Evolutionary conservation across 179 eudicot species (phyloP), one percentile per base, ranked within the genome.

Genomic region (Gypsophila paniculata): DNA sequence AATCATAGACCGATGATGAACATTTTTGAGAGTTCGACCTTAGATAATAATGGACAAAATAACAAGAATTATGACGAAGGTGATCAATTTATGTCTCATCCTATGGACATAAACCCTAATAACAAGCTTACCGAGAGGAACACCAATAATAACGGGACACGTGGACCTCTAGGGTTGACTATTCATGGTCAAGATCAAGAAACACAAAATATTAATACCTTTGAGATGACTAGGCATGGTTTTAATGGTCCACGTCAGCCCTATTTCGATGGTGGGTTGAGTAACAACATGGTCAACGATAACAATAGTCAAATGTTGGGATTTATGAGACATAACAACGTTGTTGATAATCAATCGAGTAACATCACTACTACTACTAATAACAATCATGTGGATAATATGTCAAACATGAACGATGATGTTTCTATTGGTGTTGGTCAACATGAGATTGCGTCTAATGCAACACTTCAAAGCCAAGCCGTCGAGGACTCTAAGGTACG

Each of bases 401-500:
- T 11, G 26, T 38, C 68, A 4, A 38, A 39, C 13, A 19, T 64
- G 17, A 65, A 42, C 15, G 17, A 17, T 11, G 3, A n/a, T 22
- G 9, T 49, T 6, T 42, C 46, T 6, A 42, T 42, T 42, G 21
- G 8, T 4, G 61, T 61, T 29, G 70, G 19, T 44, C 34, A 48
- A 25, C 55, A 44, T 44, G 54, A 44, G n/a, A 10, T 4, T 9
- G 29, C 8, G 8, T 36, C 67, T 65, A 19, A 19, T 44, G 9
- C 22, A 21, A 15, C 6, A 1, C 21, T 29, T 73, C 46, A 39
- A 21, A 7, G 15, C 15, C 55, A 39, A 52, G 69, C 26, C 52
- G 58, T 13, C 9, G 26, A 54, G 32, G 14, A 26, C 29, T 2
- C 46, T 73, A 25, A 73, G 71, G 76, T 74, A 65, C 48, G 58